Percentiles rank a stretch among this genome's conserved stretches.
phyloP scores from a whole-genome alignment of 441 rosid species.

The Corymbia calophylla region DNA sequence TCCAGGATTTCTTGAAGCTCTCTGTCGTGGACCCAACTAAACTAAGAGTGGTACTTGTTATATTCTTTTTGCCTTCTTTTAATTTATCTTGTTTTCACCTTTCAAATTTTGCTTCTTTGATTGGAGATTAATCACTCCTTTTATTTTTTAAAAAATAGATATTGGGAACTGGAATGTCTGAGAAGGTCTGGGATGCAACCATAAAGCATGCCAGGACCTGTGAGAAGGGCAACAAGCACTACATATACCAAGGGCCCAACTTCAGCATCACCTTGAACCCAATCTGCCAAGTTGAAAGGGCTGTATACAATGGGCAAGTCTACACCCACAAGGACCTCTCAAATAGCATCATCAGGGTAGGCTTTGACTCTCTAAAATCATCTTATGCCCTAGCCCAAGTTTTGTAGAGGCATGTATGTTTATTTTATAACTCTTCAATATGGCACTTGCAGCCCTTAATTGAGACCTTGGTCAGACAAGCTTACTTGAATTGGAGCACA shows the following conservation, averaged over 20 bases:
- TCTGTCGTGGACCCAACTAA: conserved; percentile 38
- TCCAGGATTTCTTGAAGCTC: conserved; percentile 74
- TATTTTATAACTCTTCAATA: neutral
- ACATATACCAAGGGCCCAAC: conserved; percentile 23
- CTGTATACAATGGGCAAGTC: conserved; percentile 26
- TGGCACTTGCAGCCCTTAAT: conserved; percentile 20
- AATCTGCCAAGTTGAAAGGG: conserved; percentile 55
- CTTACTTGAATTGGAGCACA: conserved; percentile 41
- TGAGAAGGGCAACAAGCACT: conserved; percentile 46
- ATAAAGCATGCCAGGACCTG: conserved; percentile 74
- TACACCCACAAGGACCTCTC: conserved; percentile 23
- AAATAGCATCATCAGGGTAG: conserved; percentile 31
- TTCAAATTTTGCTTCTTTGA: neutral
- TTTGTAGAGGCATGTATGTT: neutral
- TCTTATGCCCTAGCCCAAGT: too few species aligned
- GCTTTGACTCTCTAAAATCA: too few species aligned
- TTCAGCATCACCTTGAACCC: conserved; percentile 46
- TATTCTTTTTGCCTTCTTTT: neutral
- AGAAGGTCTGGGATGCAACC: conserved; percentile 73
- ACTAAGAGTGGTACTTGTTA: conserved; percentile 44
- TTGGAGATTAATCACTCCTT: neutral
- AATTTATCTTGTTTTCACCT: neutral
- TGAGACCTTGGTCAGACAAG: conserved; percentile 47
- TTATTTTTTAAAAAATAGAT: conserved; percentile 25
- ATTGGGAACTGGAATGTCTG: conserved; percentile 70